phyloP scores from a whole-genome alignment of 805 yeast species.

The Sporopachydermia lactativora region DNA sequence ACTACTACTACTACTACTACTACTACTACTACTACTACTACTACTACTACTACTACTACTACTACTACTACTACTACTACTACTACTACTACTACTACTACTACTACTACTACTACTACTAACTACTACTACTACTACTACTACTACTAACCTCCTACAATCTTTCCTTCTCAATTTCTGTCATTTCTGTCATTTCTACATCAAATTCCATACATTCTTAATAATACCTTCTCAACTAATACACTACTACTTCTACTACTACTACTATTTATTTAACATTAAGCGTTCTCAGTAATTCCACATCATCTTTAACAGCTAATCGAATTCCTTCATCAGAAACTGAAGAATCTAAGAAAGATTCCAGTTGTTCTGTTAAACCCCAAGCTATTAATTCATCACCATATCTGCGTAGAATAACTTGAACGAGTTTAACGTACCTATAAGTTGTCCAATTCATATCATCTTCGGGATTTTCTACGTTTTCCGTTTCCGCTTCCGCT shows the following conservation, averaged over 20 bases:
- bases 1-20: too few relatives aligned
- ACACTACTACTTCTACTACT: too few relatives aligned
- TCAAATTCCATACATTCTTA: neutral
- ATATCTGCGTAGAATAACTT: conserved; percentile 27
- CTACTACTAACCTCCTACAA: neutral
- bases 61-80: too few relatives aligned
- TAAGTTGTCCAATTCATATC: conserved; percentile 30
- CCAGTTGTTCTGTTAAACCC: too few relatives aligned
- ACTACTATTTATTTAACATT: too few relatives aligned
- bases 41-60: too few relatives aligned
- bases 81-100: too few relatives aligned
- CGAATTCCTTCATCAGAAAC: neutral
- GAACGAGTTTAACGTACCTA: conserved; percentile 22
- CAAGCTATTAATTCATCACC: conserved; percentile 31
- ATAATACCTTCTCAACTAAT: too few relatives aligned
- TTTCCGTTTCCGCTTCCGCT: conserved; percentile 17
- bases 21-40: too few relatives aligned
- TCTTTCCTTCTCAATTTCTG: neutral
- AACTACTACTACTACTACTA: neutral
- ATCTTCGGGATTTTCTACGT: too few relatives aligned
- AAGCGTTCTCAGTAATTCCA: neutral
- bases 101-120: neutral
- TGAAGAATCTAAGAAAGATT: neutral
- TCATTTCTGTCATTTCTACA: neutral
- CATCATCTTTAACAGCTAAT: neutral